Conservation (phyloP, 345 rosid species). For the Kernera saxatilis region DNA sequence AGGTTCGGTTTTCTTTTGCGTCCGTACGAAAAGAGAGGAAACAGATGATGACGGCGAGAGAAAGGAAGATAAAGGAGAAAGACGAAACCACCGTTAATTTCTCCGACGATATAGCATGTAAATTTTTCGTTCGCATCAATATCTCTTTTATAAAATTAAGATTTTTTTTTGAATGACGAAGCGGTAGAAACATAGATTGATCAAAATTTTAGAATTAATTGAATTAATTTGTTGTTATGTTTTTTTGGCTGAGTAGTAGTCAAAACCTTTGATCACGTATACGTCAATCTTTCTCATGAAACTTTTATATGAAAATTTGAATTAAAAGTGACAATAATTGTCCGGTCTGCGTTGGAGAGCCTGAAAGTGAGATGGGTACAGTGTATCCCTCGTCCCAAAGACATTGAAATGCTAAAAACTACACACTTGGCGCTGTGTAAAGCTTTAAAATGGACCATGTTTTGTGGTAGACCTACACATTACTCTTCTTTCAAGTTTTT, state of each 20-base stretch:
- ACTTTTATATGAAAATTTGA: neutral
- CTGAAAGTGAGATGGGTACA: constrained; percentile 17
- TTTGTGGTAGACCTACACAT: constrained; percentile 32
- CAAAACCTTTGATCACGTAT: neutral
- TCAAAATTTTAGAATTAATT: neutral
- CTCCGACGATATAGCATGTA: no score
- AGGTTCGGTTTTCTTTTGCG: no score
- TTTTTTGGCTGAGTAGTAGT: neutral
- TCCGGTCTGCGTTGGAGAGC: neutral
- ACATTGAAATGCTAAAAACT: constrained; percentile 26
- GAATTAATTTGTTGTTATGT: neutral
- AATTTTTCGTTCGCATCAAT: no score
- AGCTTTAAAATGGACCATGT: constrained; percentile 25
- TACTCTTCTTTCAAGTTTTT: constrained; percentile 15
- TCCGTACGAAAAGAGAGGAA: no score
- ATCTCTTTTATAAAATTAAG: no score
- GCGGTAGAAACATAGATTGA: neutral
- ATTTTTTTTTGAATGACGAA: neutral
- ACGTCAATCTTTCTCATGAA: neutral
- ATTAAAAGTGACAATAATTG: neutral
- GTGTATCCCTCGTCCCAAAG: constrained; percentile 27
- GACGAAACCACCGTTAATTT: no score
- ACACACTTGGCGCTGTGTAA: constrained; percentile 9
- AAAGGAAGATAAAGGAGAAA: no score
- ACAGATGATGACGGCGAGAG: no score